A percentile compares a stretch with the other conserved stretches of the same genome.
Conservation (phyloP, 1,284 basidiomycete genomes). For the Melampsora abietis-canadensis region DNA sequence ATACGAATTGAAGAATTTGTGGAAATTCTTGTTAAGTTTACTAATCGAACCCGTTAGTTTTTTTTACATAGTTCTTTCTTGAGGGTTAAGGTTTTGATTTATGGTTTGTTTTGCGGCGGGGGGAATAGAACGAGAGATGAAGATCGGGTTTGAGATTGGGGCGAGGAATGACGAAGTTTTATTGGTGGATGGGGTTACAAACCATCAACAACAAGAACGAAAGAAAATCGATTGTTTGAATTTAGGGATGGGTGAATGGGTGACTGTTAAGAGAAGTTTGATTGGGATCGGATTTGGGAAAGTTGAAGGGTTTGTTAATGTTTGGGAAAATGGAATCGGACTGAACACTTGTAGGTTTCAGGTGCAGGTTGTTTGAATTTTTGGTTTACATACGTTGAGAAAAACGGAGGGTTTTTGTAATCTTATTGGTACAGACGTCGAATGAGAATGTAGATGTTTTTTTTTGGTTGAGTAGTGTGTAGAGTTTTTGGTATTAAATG, state of each 20-base stretch:
- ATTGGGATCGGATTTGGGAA: not conserved
- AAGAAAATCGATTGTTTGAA: not conserved
- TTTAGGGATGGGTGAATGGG: not conserved
- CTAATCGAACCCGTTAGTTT: constrained; percentile 5
- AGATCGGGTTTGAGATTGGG: not conserved
- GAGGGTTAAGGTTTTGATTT: not conserved
- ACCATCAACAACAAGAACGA: not conserved
- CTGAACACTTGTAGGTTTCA: no score
- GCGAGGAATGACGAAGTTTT: not conserved
- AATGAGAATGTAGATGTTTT: no score
- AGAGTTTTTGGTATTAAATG: no score
- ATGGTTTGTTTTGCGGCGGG: not conserved
- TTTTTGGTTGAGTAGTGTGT: no score
- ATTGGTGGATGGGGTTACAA: not conserved
- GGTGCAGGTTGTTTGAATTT: no score
- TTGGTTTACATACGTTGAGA: no score
- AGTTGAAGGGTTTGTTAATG: not conserved
- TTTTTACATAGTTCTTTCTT: not conserved
- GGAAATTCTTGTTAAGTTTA: not conserved
- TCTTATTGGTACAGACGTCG: no score
- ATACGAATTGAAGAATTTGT: not conserved
- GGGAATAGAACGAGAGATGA: not conserved
- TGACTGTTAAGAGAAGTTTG: not conserved
- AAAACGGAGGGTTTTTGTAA: no score
- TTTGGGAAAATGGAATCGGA: not conserved